A percentile compares a stretch with the other conserved stretches of the same genome.
phyloP scores from a whole-genome alignment of 73 alveolate genomes.

The Symbiodinium pilosum region DNA sequence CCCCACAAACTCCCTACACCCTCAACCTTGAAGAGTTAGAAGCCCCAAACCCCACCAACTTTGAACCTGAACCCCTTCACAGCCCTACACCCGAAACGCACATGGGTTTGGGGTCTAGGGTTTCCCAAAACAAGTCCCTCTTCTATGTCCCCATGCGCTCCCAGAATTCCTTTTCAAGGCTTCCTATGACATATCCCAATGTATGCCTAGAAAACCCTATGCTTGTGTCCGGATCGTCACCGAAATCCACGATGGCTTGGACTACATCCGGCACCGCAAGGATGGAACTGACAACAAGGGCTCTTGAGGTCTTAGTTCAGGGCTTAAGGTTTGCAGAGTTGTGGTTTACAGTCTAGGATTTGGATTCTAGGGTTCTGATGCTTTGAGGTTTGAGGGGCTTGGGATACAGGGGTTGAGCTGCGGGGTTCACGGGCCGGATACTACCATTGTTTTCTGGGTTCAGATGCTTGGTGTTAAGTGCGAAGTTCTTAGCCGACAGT shows the following conservation, averaged over 20 bases:
- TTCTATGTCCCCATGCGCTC: too few relatives aligned
- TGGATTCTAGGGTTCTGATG: background rate
- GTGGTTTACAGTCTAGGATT: background rate
- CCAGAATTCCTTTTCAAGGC: too few relatives aligned
- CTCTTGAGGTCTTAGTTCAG: background rate
- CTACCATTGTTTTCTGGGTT: too few relatives aligned
- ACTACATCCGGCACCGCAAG: conserved; percentile 69
- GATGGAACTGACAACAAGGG: conserved; percentile 22
- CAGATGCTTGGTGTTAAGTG: too few relatives aligned
- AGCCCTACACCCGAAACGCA: background rate
- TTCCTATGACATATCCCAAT: too few relatives aligned
- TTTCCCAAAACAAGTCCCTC: too few relatives aligned
- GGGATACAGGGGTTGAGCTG: background rate
- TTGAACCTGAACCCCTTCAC: too few relatives aligned
- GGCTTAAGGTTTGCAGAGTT: background rate
- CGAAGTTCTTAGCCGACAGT: too few relatives aligned
- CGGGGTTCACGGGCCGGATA: background rate
- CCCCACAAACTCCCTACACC: background rate
- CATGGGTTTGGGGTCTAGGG: background rate
- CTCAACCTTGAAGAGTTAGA: too few relatives aligned
- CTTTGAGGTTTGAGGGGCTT: background rate
- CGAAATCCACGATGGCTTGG: conserved; percentile 84
- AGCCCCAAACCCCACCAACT: background rate
- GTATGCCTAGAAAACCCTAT: too few relatives aligned
- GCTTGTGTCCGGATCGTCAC: conserved; percentile 71